These are phyloP conservation scores for Ganoderma boninense DNA, from an alignment of 1,284 basidiomycete genomes.

Conservation along the genomic window DNA sequence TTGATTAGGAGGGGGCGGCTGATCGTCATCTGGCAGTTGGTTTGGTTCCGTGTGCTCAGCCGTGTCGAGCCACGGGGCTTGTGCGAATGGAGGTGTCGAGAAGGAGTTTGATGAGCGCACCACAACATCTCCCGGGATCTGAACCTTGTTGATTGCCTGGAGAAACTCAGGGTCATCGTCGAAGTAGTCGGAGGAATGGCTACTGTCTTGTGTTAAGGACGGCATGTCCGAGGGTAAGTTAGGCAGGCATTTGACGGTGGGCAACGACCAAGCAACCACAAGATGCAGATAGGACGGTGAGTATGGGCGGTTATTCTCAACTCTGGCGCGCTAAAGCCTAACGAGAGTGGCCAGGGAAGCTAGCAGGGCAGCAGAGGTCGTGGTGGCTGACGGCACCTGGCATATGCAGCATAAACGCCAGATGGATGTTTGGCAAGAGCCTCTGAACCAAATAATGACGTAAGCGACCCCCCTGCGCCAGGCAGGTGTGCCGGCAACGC, in stretches of 20 bases:
- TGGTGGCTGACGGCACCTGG: too few relatives aligned
- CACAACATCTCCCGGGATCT: conserved; percentile 55
- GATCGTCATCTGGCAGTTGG: conserved; percentile 10
- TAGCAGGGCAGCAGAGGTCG: not conserved
- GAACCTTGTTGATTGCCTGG: conserved; percentile 53
- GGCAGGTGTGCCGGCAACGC: conserved; percentile 10
- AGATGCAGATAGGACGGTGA: too few relatives aligned
- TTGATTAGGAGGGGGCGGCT: conserved; percentile 26
- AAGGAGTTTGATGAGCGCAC: not conserved
- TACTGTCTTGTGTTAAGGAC: conserved; percentile 25
- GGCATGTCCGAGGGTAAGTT: conserved; percentile 9
- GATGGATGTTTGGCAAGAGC: conserved; percentile 33
- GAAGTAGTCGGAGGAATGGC: conserved; percentile 62
- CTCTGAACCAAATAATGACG: conserved; percentile 29
- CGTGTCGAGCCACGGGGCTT: too few relatives aligned
- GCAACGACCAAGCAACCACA: too few relatives aligned
- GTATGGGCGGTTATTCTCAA: too few relatives aligned
- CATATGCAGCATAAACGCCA: not conserved
- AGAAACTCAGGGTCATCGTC: conserved; percentile 66
- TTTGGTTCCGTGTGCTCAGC: not conserved
- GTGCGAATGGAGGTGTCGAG: conserved; percentile 22
- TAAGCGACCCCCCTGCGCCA: too few relatives aligned
- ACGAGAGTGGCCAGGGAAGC: too few relatives aligned
- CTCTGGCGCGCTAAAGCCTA: too few relatives aligned
- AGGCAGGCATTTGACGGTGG: not conserved